Percentiles rank a stretch among this genome's conserved stretches.
Evolutionary conservation across 371 early-diverging fungal genomes (phyloP).

Genomic region (Hamiltosporidium magnivora): DNA sequence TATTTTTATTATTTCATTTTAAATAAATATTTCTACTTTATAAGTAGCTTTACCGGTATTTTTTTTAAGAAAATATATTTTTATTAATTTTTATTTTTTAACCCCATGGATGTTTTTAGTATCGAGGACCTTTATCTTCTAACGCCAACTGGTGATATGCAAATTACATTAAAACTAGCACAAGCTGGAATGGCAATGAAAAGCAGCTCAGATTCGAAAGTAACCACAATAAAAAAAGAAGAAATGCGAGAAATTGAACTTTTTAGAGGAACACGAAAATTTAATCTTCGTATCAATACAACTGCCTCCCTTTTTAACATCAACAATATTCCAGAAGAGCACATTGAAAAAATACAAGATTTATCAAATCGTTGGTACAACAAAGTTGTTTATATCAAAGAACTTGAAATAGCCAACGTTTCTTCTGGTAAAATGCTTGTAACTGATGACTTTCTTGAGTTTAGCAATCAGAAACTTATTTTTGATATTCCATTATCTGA

Average conservation of each 20-base stretch:
- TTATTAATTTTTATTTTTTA: neutral
- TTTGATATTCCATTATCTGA: slow-evolving; percentile 51
- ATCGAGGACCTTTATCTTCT: neutral
- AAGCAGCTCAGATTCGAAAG: slow-evolving; percentile 5
- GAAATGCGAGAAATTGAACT: slow-evolving; percentile 47
- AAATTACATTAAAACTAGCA: slow-evolving; percentile 34
- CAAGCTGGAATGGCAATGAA: slow-evolving; percentile 50
- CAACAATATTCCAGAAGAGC: slow-evolving; percentile 31
- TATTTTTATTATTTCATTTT: no score
- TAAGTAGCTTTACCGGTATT: no score
- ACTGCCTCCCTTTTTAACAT: slow-evolving; percentile 24
- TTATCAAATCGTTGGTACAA: slow-evolving; percentile 30
- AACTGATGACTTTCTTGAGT: slow-evolving; percentile 37
- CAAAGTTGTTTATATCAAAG: slow-evolving; percentile 38
- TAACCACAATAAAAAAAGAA: slow-evolving; percentile 32
- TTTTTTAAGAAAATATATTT: no score
- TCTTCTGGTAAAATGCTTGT: slow-evolving; percentile 34
- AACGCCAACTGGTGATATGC: neutral
- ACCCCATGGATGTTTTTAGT: slow-evolving; percentile 1
- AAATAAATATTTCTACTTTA: no score
- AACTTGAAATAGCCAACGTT: slow-evolving; percentile 36
- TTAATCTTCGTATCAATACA: slow-evolving; percentile 31
- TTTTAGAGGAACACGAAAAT: slow-evolving; percentile 35
- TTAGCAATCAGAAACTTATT: slow-evolving; percentile 32
- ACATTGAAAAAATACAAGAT: slow-evolving; percentile 35